Evolutionary conservation across 2,329 filamentous ascomycete species (phyloP), one percentile per base, ranked within the genome.

Genomic region (Penicillium sp.): DNA sequence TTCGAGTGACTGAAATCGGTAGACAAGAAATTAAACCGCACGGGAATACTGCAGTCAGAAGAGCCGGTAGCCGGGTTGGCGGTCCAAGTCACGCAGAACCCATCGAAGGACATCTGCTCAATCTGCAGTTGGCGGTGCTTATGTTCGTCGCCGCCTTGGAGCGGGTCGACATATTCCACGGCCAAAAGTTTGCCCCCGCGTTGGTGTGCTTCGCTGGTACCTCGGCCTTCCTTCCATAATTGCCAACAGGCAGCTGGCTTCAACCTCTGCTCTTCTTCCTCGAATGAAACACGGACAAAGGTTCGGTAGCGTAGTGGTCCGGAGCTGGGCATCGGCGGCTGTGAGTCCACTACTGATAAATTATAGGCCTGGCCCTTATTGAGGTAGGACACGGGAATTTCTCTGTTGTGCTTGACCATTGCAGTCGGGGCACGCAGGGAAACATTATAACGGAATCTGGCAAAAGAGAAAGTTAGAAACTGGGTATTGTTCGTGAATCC

Each of bases 1-100:
- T 99, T 99, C 9, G 94, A 97, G 70, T 97, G 94, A 73, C 93
- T 97, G 71, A 97, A 99, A 71, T 99, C 94, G 8, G 94, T 99
- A 0, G 94, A 99, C 0, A 99, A 81, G 70, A 99, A 99, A 76
- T 99, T 99, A 81, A 97, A 99, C 44, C 94, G 89, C 12, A 97
- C 90, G 8, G 92, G 89, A 53, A 99, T 85, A 47, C 86, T 89
- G 72, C 92, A 94, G 66, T 97, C 92, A 3, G 88, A 83, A 69
- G 11, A 75, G 0, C 87, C 86, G 47, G 86, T 87, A 41, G 67
- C 55, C 35, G 83, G 74, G 4, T 86, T 88, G 0, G 91, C 88
- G 0, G 87, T 89, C 93, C 93, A 97, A 6, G 87, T 84, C 4
- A 97, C 90, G 6, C 88, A 93, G 71, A 97, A 97, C 0, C 93